These are phyloP conservation scores for Nepenthes mirabilis DNA, from an alignment of 148 eudicot species.

Conservation along the genomic window DNA sequence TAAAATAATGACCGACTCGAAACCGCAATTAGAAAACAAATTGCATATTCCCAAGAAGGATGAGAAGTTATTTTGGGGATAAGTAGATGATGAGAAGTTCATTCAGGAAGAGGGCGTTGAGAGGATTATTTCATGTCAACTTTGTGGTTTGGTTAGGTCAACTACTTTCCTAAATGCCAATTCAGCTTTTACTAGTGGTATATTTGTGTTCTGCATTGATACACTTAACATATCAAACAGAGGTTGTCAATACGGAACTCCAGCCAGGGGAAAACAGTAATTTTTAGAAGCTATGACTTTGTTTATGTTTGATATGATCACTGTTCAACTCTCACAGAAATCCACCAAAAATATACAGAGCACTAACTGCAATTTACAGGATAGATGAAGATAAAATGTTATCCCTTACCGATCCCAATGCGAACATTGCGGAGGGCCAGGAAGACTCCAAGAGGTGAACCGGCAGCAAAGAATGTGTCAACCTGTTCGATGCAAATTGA, in stretches of 20 bases:
- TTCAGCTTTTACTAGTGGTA: too few species aligned
- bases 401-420: slow-evolving; percentile 64
- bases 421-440: slow-evolving; percentile 94
- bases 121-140: too few species aligned
- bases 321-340: not conserved
- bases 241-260: not conserved
- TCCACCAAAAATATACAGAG: not conserved
- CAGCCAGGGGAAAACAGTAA: not conserved
- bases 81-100: too few species aligned
- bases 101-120: too few species aligned
- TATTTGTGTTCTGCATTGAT: too few species aligned
- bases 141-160: too few species aligned
- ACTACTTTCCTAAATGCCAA: too few species aligned
- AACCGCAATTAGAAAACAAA: too few species aligned
- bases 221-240: too few species aligned
- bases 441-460: slow-evolving; percentile 98
- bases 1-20: too few species aligned
- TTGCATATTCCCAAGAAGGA: too few species aligned
- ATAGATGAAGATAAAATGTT: not conserved
- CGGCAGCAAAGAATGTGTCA: slow-evolving; percentile 92
- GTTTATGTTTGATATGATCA: not conserved
- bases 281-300: not conserved
- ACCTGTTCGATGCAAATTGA: slow-evolving; percentile 36
- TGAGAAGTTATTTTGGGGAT: too few species aligned
- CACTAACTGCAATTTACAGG: slow-evolving; percentile 1